Evolutionary conservation across 2,329 filamentous ascomycete species (phyloP), one percentile per base, ranked within the genome.

Genomic region (Graphilbum ipis-grandicollis): DNA sequence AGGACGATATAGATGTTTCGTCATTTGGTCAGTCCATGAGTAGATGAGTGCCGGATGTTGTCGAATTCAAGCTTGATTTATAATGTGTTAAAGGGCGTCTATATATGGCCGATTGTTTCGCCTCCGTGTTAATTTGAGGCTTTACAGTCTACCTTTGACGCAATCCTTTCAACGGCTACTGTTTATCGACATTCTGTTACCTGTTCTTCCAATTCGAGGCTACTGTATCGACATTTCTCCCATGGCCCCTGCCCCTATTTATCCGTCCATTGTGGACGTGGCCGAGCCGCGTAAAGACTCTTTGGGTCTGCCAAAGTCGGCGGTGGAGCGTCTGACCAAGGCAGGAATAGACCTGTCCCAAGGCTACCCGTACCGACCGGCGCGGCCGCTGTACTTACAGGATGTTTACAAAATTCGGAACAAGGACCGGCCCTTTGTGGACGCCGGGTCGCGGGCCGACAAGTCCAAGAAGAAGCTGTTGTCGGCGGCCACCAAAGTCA

Each of bases 321-420:
- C 76, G 1, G 61, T 64, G 1, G 57, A 63, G 34, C 65, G 78
- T 4, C 60, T 83, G 1, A 68, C 72, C 45, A 80, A 78, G 42
- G 75, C 74, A 0, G 76, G 73, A 2, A 66, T 83, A 37, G 75
- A 84, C 48, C 59, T 83, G 2, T 77, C 73, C 1, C 56, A 70
- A 1, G 79, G 78, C 1, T 83, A 83, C 44, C 79, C 79, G 0
- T 81, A 82, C 46, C 68, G 76, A 0, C 77, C 77, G 1, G 66
- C 71, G 0, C 64, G 65, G 34, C 78, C 79, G 1, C 56, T 82
- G 1, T 83, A 74, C 45, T 57, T 82, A 0, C 71, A 84, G 39
- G 78, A 83, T 44, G 73, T 76, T 3, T 71, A 71, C 53, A 69
- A 68, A 34, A 76, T 84, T 48, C 60, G 78, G 15, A 61, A 69